Base-by-base conservation (phyloP, 139 green algal genomes). In the Ulvella scutata region DNA sequence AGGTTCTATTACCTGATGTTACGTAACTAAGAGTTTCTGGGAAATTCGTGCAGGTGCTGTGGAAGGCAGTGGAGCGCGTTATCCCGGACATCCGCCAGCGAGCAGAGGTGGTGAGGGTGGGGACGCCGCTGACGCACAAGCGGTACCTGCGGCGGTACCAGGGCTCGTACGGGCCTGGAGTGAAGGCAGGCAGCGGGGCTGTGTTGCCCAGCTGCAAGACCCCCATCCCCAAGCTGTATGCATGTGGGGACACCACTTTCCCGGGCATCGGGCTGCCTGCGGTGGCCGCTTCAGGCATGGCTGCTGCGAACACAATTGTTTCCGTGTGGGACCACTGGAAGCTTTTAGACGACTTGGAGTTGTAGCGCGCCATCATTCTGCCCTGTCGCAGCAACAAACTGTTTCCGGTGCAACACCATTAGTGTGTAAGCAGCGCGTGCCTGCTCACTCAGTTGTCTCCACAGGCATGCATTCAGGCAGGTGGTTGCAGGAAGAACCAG, bases 111-210 rank as follows among this genome's bases (percentile, higher is more conserved):
- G 39, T 39, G 23, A 67, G 76, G 35, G 81, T 97, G 21, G 94
- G 94, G 7, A 97, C 92, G 1, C 94, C 94, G 3, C 81, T 98
- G 20, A 99, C 94, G 0, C 92, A 98, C 76, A 61, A 84, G 74
- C 88, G 93, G 37, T 99, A 91, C 82, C 80, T 98, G 60, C 73
- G 93, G 23, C 80, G 94, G 7, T 43, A 91, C 80, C 44, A 74
- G 1, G 94, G 94, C 28, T 90, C 81, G 28, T 99, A 99, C 83
- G 92, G 92, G 7, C 84, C 87, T 23, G 86, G 79, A 62, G 89
- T 92, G 37, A 73, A 61, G 34, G 82, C 85, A 1, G 86, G 86
- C 3, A 75, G 85, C 74, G 79, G 76, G 83, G 80, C 84, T 61
- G 3, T 78, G 84, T 4, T 87, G 92, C 76, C 86, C 83, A 67